These are phyloP conservation scores for Fomitiporia mediterranea DNA, from an alignment of 1,284 basidiomycete genomes.

Conservation along the genomic window DNA sequence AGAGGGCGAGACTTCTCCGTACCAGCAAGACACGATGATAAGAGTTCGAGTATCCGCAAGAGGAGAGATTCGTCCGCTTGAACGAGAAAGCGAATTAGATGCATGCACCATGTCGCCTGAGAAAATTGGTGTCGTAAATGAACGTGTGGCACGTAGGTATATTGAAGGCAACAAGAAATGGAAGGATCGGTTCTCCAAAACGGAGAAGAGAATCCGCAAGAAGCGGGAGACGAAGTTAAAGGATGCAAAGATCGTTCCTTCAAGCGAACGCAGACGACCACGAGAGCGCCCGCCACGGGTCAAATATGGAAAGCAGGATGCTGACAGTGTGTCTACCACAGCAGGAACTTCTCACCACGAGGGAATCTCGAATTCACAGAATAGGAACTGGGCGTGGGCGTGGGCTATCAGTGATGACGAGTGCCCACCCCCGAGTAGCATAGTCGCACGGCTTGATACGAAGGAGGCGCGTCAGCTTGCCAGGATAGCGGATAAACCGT, in stretches of 20 bases:
- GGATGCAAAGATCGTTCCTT: conserved; percentile 52
- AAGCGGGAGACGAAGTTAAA: conserved; percentile 54
- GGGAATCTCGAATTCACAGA: conserved; percentile 42
- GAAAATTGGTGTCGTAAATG: conserved; percentile 66
- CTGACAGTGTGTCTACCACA: conserved; percentile 25
- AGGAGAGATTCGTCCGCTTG: conserved; percentile 58
- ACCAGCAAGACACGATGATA: conserved; percentile 56
- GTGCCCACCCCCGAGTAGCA: conserved; percentile 75
- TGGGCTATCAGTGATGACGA: conserved; percentile 75
- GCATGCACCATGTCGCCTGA: conserved; percentile 51
- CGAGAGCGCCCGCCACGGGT: conserved; percentile 31
- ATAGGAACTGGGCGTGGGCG: conserved; percentile 63
- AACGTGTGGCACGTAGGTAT: conserved; percentile 60
- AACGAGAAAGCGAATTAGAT: conserved; percentile 45
- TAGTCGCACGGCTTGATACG: conserved; percentile 74
- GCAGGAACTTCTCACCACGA: conserved; percentile 40
- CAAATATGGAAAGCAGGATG: too few relatives aligned
- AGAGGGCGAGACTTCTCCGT: conserved; percentile 9
- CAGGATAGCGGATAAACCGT: conserved; percentile 63
- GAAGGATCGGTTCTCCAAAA: conserved; percentile 57
- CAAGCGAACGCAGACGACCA: conserved; percentile 47
- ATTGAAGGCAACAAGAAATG: conserved; percentile 51
- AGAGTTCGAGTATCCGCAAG: conserved; percentile 60
- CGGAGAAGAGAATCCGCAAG: conserved; percentile 53
- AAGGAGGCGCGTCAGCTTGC: conserved; percentile 66